Evolutionary conservation across 2,329 filamentous ascomycete genomes (phyloP).

Genomic region (Calonectria honghensis): DNA sequence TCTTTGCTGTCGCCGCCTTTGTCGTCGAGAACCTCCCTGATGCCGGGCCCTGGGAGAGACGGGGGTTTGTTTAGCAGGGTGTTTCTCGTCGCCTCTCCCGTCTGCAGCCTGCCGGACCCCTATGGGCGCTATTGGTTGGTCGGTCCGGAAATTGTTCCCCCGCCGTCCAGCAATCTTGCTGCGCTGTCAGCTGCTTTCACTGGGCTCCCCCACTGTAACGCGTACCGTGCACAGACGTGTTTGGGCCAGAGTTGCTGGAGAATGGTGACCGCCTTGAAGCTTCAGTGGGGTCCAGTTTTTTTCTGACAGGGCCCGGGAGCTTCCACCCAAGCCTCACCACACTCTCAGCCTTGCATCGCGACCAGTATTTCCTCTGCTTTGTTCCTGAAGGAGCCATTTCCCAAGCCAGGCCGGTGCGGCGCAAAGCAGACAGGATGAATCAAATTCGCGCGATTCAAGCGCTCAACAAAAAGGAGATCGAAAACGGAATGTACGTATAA

Average conservation of each 20-base stretch:
- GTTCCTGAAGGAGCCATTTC: conserved; percentile 13
- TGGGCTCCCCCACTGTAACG: conserved; percentile 29
- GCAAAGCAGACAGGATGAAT: conserved; percentile 80
- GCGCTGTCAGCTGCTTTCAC: conserved; percentile 28
- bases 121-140: conserved; percentile 44
- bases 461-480: conserved; percentile 95
- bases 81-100: conserved; percentile 29
- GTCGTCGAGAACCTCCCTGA: conserved; percentile 50
- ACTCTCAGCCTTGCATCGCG: conserved; percentile 45
- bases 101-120: conserved; percentile 16
- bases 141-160: conserved; percentile 63
- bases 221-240: conserved; percentile 35
- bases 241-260: conserved; percentile 2
- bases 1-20: conserved; percentile 41
- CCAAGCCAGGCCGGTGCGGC: not conserved
- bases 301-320: conserved; percentile 9
- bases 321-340: conserved; percentile 21
- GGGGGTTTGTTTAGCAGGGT: conserved; percentile 38
- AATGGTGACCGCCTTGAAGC: conserved; percentile 29
- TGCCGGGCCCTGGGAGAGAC: conserved; percentile 45
- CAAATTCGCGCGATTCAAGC: conserved; percentile 93
- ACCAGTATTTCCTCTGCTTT: conserved; percentile 21
- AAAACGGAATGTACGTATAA: conserved; percentile 85
- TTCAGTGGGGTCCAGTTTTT: conserved; percentile 42
- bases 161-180: conserved; percentile 35